Base-by-base conservation (phyloP, 2,329 filamentous ascomycete species). In the Penicillium verrucosum region DNA sequence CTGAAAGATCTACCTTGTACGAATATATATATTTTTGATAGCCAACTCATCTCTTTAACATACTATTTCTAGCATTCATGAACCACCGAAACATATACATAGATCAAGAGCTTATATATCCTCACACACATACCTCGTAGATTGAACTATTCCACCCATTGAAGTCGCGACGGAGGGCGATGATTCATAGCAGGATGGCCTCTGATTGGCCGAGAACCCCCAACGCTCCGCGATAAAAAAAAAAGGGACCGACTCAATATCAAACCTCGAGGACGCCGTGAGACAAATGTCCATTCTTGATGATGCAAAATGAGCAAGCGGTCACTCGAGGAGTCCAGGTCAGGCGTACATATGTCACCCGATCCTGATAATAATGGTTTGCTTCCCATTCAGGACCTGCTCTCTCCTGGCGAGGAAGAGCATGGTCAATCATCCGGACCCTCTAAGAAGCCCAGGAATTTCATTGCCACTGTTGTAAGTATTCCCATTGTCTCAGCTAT, bases 291-390 rank as follows among this genome's bases (percentile, higher is more conserved):
- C n/a, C 37, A 29, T 50, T 48, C 44, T 56, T 51, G 57, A 68
- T 57, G 65, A 70, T 69, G 69, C 70, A 71, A 64, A 60, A 73
- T 73, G 71, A 72, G 65, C 71, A 73, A 73, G 69, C 70, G 71
- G 58, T 66, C 67, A 36, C 65, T 68, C 61, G 69, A 69, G 56
- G 70, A 72, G 63, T 66, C 66, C 51, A 66, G 60, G 60, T 64
- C 54, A 59, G 61, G 62, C 47, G 36, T 36, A 10, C 36, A 52
- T 27, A 65, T 63, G 53, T 60, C 56, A 34, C 61, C 65, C 34
- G 68, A 70, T 49, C 53, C 60, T 54, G 63, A 65, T 56, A 61
- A 62, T 48, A 65, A 70, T 61, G 66, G 64, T 45, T 57, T 66
- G 41, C 51, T 70, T 54, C 65, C 67, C 44, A 70, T 73, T 50